These are phyloP conservation scores for Ceratocystiopsis sp. DNA, from an alignment of 2,329 filamentous ascomycete species.

Conservation along the genomic window DNA sequence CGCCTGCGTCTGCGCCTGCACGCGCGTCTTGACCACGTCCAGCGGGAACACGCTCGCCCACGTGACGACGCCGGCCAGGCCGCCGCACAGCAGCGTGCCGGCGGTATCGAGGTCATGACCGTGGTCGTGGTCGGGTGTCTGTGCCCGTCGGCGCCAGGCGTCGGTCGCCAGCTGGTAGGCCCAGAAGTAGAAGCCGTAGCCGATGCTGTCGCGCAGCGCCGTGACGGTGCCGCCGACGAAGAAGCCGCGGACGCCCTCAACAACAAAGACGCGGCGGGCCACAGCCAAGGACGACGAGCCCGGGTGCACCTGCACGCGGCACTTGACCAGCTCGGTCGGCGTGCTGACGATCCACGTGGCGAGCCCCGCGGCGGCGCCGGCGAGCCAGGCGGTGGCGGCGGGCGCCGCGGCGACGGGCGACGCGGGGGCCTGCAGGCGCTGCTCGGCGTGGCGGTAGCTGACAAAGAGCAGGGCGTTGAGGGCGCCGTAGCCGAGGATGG, in stretches of 20 bases:
- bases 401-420: conserved; percentile 12
- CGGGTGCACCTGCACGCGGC: conserved; percentile 54
- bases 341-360: conserved; percentile 75
- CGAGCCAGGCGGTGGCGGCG: conserved; percentile 52
- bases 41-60: conserved; percentile 86
- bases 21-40: conserved; percentile 79
- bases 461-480: conserved; percentile 83
- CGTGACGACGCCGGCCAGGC: conserved; percentile 69
- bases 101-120: conserved; percentile 11
- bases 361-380: conserved; percentile 66
- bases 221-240: conserved; percentile 74
- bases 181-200: conserved; percentile 98
- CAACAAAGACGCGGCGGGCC: conserved; percentile 39
- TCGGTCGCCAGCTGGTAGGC: conserved; percentile 65
- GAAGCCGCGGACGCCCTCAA: conserved; percentile 46
- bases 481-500: conserved; percentile 76
- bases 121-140: conserved; percentile 1
- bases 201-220: conserved; percentile 66
- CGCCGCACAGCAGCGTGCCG: conserved; percentile 64
- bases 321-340: conserved; percentile 84
- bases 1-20: conserved; percentile 65
- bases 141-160: conserved; percentile 9
- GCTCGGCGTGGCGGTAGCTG: conserved; percentile 73
- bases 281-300: conserved; percentile 36
- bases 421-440: conserved; percentile 31